Evolutionary conservation across 2,329 filamentous ascomycete species (phyloP).

Genomic region (Apiospora kogelbergensis): DNA sequence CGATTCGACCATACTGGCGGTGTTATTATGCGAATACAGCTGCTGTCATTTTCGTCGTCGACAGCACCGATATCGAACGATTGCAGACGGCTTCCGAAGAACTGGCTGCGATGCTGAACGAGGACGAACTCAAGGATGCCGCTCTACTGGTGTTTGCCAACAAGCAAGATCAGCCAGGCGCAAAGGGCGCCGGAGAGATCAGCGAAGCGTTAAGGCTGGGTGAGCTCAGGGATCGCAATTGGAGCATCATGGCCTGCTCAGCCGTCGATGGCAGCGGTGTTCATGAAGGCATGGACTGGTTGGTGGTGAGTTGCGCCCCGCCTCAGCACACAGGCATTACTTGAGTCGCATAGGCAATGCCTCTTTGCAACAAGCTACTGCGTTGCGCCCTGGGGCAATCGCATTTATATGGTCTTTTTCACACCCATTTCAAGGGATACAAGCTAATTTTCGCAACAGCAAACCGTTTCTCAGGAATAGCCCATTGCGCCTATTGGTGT

Average conservation of each 20-base stretch:
- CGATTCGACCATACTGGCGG: conserved; percentile 96
- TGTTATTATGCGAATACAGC: conserved; percentile 99
- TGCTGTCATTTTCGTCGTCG: conserved; percentile 97
- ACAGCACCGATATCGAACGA: conserved; percentile 95
- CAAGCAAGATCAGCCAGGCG: conserved; percentile 97
- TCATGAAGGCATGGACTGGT: conserved; percentile 98
- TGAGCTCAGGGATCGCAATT: conserved; percentile 93
- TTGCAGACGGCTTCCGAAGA: conserved; percentile 91
- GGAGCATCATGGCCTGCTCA: conserved; percentile 98
- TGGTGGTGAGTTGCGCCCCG: conserved; percentile 65
- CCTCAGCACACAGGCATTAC: background rate
- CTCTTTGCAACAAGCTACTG: too few relatives aligned
- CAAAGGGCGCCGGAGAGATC: conserved; percentile 95
- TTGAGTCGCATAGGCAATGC: background rate
- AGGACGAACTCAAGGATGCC: conserved; percentile 97
- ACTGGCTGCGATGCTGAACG: conserved; percentile 90
- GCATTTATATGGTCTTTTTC: too few relatives aligned
- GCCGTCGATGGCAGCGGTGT: conserved; percentile 95
- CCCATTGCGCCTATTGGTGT: background rate
- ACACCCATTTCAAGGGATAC: background rate
- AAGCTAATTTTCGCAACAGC: conserved; percentile 1
- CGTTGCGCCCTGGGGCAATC: background rate
- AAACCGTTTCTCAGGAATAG: conserved; percentile 10
- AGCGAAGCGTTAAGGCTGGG: conserved; percentile 88
- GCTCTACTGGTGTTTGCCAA: conserved; percentile 98